Percentiles rank a stretch among this genome's conserved stretches.
Evolutionary conservation across 2,329 filamentous ascomycete genomes (phyloP).

Genomic region (Aspergillus fijiensis): DNA sequence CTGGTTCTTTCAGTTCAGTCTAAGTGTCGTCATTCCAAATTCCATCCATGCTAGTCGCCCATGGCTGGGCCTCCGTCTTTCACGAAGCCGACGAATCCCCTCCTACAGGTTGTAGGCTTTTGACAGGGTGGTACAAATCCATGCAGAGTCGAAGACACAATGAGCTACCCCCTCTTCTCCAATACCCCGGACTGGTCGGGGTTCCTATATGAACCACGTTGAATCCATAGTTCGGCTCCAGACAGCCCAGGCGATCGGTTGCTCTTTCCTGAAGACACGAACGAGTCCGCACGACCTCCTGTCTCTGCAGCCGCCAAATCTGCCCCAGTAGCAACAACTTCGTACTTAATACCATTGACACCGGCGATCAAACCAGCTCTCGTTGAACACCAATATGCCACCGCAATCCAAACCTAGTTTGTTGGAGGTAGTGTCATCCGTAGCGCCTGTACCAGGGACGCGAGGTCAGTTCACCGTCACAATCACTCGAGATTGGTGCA

Average conservation of each 20-base stretch:
- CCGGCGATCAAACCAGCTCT: not conserved
- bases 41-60: not conserved
- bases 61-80: not conserved
- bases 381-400: conserved; percentile 9
- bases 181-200: not conserved
- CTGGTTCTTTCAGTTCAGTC: not conserved
- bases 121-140: not conserved
- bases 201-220: not conserved
- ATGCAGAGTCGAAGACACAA: not conserved
- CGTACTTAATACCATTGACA: not conserved
- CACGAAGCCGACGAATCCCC: not conserved
- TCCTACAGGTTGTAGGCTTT: not conserved
- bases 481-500: conserved; percentile 22
- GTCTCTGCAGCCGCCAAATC: not conserved
- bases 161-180: not conserved
- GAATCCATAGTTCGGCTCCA: not conserved
- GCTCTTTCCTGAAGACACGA: not conserved
- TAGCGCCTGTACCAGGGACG: conserved; percentile 13
- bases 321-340: not conserved
- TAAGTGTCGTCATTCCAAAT: not conserved
- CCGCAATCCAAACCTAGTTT: conserved; percentile 6
- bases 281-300: no score
- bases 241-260: not conserved
- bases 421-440: conserved; percentile 17
- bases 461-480: conserved; percentile 15